phyloP scores from a whole-genome alignment of 768 basidiomycete genomes.

The Tylopilus vinaceipallidus region DNA sequence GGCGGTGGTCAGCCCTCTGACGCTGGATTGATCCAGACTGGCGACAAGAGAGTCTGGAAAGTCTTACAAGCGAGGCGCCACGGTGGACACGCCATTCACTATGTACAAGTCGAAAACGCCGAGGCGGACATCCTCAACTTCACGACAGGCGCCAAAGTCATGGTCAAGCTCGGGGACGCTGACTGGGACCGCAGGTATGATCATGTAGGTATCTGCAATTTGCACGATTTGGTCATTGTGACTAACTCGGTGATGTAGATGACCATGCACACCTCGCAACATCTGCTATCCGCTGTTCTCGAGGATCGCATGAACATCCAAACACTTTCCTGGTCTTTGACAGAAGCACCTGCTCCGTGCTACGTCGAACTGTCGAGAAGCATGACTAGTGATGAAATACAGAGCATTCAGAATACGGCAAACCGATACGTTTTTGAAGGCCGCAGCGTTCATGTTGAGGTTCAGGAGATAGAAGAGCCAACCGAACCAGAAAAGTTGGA shows the following conservation, averaged over 20 bases:
- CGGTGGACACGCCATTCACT: conserved; percentile 76
- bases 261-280: conserved; percentile 84
- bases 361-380: conserved; percentile 77
- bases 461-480: conserved; percentile 57
- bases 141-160: conserved; percentile 48
- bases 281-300: conserved; percentile 77
- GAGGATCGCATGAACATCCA: conserved; percentile 61
- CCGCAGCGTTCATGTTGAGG: conserved; percentile 67
- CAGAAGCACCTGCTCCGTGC: conserved; percentile 60
- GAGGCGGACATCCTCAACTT: conserved; percentile 48
- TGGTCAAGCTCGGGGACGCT: conserved; percentile 51
- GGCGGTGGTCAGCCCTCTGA: conserved; percentile 83
- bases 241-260: conserved; percentile 43
- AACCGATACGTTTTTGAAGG: conserved; percentile 72
- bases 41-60: conserved; percentile 48
- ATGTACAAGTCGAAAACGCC: conserved; percentile 44
- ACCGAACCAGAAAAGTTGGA: conserved; percentile 34
- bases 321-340: conserved; percentile 83
- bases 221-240: neutral
- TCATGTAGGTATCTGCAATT: conserved; percentile 48
- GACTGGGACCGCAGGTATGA: conserved; percentile 70
- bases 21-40: conserved; percentile 52
- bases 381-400: conserved; percentile 63
- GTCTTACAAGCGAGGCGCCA: conserved; percentile 67
- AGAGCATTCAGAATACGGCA: conserved; percentile 56